A percentile compares a stretch with the other conserved stretches of the same genome.
Conservation (phyloP, 306 rosid species). For the Corylus avellana region DNA sequence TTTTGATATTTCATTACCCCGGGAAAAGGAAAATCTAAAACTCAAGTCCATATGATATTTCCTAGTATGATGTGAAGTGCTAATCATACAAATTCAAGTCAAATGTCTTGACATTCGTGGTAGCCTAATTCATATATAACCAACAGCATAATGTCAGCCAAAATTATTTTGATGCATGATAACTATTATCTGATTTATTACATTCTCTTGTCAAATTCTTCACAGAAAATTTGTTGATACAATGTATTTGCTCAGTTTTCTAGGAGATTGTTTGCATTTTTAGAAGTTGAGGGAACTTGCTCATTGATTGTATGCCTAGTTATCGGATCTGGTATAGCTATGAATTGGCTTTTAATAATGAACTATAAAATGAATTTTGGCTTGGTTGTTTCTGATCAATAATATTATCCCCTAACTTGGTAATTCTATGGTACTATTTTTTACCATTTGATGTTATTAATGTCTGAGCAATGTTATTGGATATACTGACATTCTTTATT, state of each 20-base stretch:
- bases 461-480: not conserved
- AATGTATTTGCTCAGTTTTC: not conserved
- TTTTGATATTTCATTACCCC: not conserved
- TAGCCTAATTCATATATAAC: not conserved
- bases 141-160: not conserved
- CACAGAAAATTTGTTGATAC: not conserved
- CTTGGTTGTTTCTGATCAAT: constrained; percentile 3
- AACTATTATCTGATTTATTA: not conserved
- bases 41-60: not conserved
- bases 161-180: not conserved
- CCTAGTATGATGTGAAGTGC: not conserved
- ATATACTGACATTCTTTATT: constrained; percentile 18
- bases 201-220: not conserved
- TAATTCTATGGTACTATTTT: not conserved
- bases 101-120: not conserved
- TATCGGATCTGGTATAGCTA: not conserved
- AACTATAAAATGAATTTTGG: not conserved
- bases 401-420: not conserved
- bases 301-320: not conserved
- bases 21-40: not conserved
- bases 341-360: not conserved
- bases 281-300: not conserved
- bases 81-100: not conserved
- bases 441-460: constrained; percentile 8
- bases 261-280: not conserved